Percentiles rank a stretch among this genome's conserved stretches.
Conservation (phyloP, 257 asterid species). For the Rubia yunnanensis region DNA sequence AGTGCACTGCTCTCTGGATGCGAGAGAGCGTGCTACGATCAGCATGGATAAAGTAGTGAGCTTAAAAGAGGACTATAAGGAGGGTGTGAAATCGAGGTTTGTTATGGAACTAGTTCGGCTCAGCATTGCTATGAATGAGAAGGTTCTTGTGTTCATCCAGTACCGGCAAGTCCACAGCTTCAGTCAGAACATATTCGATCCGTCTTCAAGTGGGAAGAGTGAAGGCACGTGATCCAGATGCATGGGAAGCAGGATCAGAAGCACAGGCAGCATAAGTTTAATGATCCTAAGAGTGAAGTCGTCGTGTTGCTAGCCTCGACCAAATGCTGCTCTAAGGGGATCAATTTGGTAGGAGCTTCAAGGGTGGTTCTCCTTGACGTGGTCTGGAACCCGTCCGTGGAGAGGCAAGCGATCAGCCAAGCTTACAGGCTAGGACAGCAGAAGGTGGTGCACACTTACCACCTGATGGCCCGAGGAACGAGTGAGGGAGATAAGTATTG, state of each 20-base stretch:
- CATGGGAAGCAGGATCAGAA: constrained; percentile 30
- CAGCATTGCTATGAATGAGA: constrained; percentile 27
- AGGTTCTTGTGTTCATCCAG: constrained; percentile 53
- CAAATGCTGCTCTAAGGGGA: constrained; percentile 71
- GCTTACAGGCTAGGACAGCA: constrained; percentile 81
- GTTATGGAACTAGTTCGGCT: constrained; percentile 42
- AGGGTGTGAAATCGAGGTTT: constrained; percentile 56
- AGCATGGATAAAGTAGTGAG: constrained; percentile 17
- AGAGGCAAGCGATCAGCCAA: constrained; percentile 69
- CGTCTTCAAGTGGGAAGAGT: constrained; percentile 45
- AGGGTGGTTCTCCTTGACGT: constrained; percentile 73
- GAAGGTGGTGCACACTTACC: constrained; percentile 60
- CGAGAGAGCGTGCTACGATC: constrained; percentile 9
- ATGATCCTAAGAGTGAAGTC: constrained; percentile 31
- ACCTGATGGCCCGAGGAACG: constrained; percentile 32
- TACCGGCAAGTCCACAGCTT: constrained; percentile 37
- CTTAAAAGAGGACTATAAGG: constrained; percentile 22
- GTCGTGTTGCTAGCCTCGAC: constrained; percentile 66
- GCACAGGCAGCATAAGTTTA: constrained; percentile 39
- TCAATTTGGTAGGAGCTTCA: constrained; percentile 72
- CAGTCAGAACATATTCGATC: constrained; percentile 30
- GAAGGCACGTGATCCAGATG: constrained; percentile 53
- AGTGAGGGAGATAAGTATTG: constrained; percentile 42
- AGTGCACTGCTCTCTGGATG: constrained; percentile 19
- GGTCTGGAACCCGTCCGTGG: constrained; percentile 71